Evolutionary conservation across 306 rosid genomes (phyloP).

Genomic region (Medicago truncatula): DNA sequence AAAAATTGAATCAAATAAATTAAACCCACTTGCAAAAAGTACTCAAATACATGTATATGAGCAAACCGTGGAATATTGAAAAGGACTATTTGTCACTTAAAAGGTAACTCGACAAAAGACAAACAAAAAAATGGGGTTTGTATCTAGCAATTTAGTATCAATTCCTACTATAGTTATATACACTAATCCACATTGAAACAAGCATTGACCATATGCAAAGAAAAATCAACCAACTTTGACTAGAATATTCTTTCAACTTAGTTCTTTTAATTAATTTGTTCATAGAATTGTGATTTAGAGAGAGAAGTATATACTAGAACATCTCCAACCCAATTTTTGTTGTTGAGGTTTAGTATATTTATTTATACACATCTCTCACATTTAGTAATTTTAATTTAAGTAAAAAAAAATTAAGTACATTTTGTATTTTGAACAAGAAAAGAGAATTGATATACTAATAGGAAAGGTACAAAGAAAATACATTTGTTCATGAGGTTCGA

Average conservation of each 20-base stretch:
- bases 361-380: background rate
- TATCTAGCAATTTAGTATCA: slow-evolving; percentile 20
- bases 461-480: no score
- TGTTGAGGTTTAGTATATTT: no score
- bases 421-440: no score
- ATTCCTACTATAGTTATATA: background rate
- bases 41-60: slow-evolving; percentile 1
- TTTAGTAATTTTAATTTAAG: no score
- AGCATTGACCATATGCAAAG: slow-evolving; percentile 45
- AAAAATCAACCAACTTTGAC: slow-evolving; percentile 39
- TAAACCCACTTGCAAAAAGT: slow-evolving; percentile 12
- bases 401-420: no score
- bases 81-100: slow-evolving; percentile 14
- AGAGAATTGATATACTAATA: no score
- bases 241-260: slow-evolving; percentile 19
- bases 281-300: background rate
- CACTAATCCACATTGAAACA: slow-evolving; percentile 7
- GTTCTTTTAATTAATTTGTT: background rate
- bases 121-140: background rate
- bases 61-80: slow-evolving; percentile 1
- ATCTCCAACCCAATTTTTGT: background rate
- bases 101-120: background rate
- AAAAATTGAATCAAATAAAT: slow-evolving; percentile 6
- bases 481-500: no score
- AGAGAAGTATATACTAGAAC: background rate